Percentiles rank a stretch among this genome's conserved stretches.
Conservation (phyloP, 1,139 yeast species). For the Saccharomyces uvarum region DNA sequence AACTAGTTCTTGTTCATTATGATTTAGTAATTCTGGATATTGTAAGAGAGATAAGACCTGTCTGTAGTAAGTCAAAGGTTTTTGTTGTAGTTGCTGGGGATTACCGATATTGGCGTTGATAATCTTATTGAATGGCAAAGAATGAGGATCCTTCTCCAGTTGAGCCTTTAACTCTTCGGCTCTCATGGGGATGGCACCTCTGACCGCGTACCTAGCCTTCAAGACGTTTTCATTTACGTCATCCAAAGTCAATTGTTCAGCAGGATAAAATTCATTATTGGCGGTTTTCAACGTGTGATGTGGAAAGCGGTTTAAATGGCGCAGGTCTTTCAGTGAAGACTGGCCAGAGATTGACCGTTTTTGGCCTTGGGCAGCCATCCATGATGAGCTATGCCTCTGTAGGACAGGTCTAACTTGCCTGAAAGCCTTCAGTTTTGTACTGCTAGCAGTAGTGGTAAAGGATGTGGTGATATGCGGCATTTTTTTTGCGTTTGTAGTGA, state of each 20-base stretch:
- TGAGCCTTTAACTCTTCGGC: constrained; percentile 75
- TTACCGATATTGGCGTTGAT: constrained; percentile 92
- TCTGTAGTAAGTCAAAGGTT: constrained; percentile 90
- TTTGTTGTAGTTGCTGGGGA: constrained; percentile 92
- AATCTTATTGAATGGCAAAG: constrained; percentile 69
- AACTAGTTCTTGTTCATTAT: constrained; percentile 14
- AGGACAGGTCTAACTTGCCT: background rate
- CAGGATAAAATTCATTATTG: constrained; percentile 22
- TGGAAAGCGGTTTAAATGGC: constrained; percentile 1
- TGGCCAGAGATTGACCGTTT: background rate
- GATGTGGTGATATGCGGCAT: background rate
- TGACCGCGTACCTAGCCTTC: constrained; percentile 87
- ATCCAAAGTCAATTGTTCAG: constrained; percentile 32
- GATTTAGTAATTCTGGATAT: constrained; percentile 48
- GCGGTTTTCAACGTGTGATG: constrained; percentile 6
- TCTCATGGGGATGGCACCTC: constrained; percentile 87
- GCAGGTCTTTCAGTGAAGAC: background rate
- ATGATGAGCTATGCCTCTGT: background rate
- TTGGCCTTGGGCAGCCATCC: background rate
- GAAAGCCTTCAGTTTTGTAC: constrained; percentile 1
- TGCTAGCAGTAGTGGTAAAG: background rate
- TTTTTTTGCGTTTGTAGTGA: background rate
- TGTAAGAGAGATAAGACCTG: constrained; percentile 81
- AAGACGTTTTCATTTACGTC: constrained; percentile 70
- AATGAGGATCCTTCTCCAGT: constrained; percentile 44